Base-by-base conservation (phyloP, 805 yeast genomes). In the Myxozyma kluyveri region DNA sequence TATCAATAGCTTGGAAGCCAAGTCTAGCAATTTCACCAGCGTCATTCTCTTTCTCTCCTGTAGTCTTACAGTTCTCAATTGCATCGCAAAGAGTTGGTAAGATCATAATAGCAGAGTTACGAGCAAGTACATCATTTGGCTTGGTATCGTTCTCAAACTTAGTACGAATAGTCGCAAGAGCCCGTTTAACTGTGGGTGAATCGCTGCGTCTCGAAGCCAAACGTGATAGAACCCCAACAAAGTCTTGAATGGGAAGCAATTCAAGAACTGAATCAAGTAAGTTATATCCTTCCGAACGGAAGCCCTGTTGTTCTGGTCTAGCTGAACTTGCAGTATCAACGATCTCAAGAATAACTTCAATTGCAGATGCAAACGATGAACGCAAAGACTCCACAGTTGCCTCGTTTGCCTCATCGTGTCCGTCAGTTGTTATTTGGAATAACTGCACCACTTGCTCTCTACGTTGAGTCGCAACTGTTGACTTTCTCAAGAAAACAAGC, bases 231-330 rank as follows among this genome's bases (percentile, higher is more conserved):
- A 95, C 80, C 17, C 75, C 72, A 26, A 84, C 83, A 66, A 87
- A 90, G 59, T 81, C 78, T 56, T 76, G 76, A 57, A 89, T 78
- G 27, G 98, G 96, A 47, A 91, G 72, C 56, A 88, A 72, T 52
- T 81, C 81, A 53, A 91, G 71, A 57, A 83, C 71, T 59, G 79
- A 79, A 31, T 81, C 79, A 57, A 91, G 73, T 45, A 87, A 68
- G 24, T 73, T 75, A 64, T 81, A 80, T 47, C 83, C 69, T 31
- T 71, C 72, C 39, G 64, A 67, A 18, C 75, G 69, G 22, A 75
- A 69, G 32, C 69, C 72, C 14, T 67, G 67, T 29, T 45, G 41
- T 35, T 40, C 42, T n/a, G 40, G 19, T 21, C 39, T 38, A 3
- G 42, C 36, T 29, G 42, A 35, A 23, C 24, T 21, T 2, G 48